Evolutionary conservation across 1,139 yeast genomes (phyloP).

Genomic region (Candida gigantensis): DNA sequence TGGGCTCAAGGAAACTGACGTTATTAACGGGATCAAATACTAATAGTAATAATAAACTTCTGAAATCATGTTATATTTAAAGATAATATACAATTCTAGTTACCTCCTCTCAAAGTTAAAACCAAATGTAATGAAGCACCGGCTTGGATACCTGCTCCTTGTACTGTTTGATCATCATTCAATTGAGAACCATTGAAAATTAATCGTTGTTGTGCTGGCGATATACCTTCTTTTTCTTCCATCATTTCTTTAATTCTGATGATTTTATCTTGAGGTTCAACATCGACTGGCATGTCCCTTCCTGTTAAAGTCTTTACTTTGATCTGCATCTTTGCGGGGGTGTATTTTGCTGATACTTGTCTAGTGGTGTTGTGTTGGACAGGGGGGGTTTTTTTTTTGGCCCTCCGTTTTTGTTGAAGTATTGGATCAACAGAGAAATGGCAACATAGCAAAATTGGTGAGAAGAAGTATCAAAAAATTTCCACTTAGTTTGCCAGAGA

Average conservation of each 20-base stretch:
- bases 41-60: neutral
- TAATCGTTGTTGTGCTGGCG: slow-evolving; percentile 92
- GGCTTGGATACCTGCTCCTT: slow-evolving; percentile 63
- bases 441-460: too few relatives aligned
- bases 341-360: too few relatives aligned
- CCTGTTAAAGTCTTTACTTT: slow-evolving; percentile 79
- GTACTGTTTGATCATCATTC: slow-evolving; percentile 74
- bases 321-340: slow-evolving; percentile 61
- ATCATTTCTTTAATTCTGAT: slow-evolving; percentile 86
- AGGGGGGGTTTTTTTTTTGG: neutral
- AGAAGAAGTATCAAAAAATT: too few relatives aligned
- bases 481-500: too few relatives aligned
- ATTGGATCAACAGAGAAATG: too few relatives aligned
- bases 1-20: slow-evolving; percentile 43
- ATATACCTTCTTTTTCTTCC: slow-evolving; percentile 97
- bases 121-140: slow-evolving; percentile 90
- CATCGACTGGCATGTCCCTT: slow-evolving; percentile 80
- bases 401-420: neutral
- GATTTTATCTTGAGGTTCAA: slow-evolving; percentile 75
- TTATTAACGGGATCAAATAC: neutral
- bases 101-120: slow-evolving; percentile 86
- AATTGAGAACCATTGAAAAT: slow-evolving; percentile 91
- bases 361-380: neutral
- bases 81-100: slow-evolving; percentile 9
- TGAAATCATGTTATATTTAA: neutral